phyloP scores from a whole-genome alignment of 176 grass and related monocot species.

The Coix lacrymajobi region DNA sequence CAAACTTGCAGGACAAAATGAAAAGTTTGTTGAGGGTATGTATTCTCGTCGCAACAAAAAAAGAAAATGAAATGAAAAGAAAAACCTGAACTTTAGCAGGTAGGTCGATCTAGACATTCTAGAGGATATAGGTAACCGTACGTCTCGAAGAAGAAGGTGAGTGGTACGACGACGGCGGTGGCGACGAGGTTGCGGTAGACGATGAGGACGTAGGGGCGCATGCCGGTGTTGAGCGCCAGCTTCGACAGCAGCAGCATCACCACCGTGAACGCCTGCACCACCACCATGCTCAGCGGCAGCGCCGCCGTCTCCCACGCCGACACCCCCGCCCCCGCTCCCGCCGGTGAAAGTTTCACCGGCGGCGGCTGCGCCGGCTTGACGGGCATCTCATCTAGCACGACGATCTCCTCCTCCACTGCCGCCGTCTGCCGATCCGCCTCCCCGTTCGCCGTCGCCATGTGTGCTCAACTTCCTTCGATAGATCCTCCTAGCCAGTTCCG shows the following conservation, averaged over 20 bases:
- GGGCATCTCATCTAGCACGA: background rate
- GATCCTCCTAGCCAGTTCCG: background rate
- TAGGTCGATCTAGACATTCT: too few species aligned
- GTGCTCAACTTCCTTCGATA: background rate
- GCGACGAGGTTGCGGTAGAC: constrained; percentile 33
- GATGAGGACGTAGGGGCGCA: constrained; percentile 30
- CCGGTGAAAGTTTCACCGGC: background rate
- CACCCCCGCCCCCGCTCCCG: too few species aligned
- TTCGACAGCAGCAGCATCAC: constrained; percentile 35
- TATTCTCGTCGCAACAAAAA: background rate
- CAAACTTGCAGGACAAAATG: background rate
- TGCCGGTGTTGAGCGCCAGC: constrained; percentile 30
- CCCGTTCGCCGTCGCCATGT: background rate
- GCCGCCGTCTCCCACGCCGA: background rate
- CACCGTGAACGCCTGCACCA: constrained; percentile 21
- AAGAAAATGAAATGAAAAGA: background rate
- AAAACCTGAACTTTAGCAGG: background rate
- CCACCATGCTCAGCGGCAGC: constrained; percentile 25
- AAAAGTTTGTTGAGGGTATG: background rate
- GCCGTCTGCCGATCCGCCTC: background rate
- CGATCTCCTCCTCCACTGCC: background rate
- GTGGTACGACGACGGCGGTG: background rate
- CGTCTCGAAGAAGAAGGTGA: constrained; percentile 32
- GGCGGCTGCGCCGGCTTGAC: background rate
- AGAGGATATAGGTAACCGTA: background rate